phyloP scores from a whole-genome alignment of 805 yeast genomes.

The Lipomyces sp. region DNA sequence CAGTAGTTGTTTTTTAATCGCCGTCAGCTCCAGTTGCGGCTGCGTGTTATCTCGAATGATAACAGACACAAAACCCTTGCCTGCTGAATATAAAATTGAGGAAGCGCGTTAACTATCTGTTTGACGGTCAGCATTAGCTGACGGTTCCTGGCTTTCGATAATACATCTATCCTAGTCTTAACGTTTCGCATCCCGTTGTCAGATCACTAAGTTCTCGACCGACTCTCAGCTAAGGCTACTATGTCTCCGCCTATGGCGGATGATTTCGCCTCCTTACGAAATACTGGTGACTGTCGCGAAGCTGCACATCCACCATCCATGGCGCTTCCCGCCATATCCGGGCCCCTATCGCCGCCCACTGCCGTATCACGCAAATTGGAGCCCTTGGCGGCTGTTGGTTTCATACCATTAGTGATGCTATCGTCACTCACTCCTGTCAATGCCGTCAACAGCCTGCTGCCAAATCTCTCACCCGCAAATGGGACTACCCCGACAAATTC shows the following conservation, averaged over 20 bases:
- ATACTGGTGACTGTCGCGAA: not conserved
- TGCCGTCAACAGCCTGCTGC: constrained; percentile 3
- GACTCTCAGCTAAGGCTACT: not conserved
- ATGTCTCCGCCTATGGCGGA: not conserved
- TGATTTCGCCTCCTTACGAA: not conserved
- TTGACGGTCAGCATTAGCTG: not conserved
- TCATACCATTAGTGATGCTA: not conserved
- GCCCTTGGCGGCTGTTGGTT: not conserved
- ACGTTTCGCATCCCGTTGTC: not conserved
- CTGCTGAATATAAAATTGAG: not conserved
- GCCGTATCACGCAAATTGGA: not conserved
- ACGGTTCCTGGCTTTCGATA: too few relatives aligned
- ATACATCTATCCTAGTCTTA: too few relatives aligned
- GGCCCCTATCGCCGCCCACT: not conserved
- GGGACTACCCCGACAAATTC: constrained; percentile 11
- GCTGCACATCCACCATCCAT: not conserved
- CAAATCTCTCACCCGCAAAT: not conserved
- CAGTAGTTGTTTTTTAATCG: too few relatives aligned
- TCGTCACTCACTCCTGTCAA: not conserved
- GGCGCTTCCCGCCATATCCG: not conserved
- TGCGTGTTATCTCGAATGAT: not conserved
- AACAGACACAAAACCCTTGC: not conserved
- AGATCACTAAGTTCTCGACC: not conserved
- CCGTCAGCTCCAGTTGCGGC: not conserved
- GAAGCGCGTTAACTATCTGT: not conserved